Percentiles rank a stretch among this genome's conserved stretches.
Evolutionary conservation across 2,329 filamentous ascomycete species (phyloP).

Genomic region (Claviceps monticola): DNA sequence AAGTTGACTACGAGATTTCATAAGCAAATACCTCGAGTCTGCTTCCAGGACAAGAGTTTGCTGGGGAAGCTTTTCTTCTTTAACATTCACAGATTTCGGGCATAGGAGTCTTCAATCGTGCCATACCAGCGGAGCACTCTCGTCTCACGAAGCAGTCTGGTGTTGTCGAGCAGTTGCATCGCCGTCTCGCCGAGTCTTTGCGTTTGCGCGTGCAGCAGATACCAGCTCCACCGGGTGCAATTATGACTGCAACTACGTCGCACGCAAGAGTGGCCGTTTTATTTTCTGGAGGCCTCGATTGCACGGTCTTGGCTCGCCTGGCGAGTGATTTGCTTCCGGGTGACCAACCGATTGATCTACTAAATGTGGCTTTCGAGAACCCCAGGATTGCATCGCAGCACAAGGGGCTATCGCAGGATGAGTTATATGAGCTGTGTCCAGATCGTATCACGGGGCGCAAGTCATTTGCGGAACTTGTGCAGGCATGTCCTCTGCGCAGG

Average conservation of each 20-base stretch:
- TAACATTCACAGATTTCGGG: constrained; percentile 31
- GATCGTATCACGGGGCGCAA: constrained; percentile 77
- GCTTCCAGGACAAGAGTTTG: constrained; percentile 4
- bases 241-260: constrained; percentile 4
- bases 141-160: constrained; percentile 21
- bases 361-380: constrained; percentile 97
- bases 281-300: constrained; percentile 91
- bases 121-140: constrained; percentile 22
- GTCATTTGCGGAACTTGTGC: constrained; percentile 61
- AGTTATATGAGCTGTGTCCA: constrained; percentile 68
- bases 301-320: constrained; percentile 72
- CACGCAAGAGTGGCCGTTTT: constrained; percentile 58
- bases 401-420: constrained; percentile 17
- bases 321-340: constrained; percentile 60
- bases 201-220: constrained; percentile 50
- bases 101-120: constrained; percentile 38
- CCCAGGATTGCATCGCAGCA: constrained; percentile 54
- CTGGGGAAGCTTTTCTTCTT: constrained; percentile 24
- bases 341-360: constrained; percentile 62
- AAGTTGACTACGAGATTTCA: constrained; percentile 17
- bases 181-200: constrained; percentile 47
- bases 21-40: not conserved
- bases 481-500: constrained; percentile 50
- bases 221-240: constrained; percentile 36
- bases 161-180: constrained; percentile 38